These are phyloP conservation scores for Penicillium concentricum DNA, from an alignment of 2,329 filamentous ascomycete genomes.

Conservation along the genomic window DNA sequence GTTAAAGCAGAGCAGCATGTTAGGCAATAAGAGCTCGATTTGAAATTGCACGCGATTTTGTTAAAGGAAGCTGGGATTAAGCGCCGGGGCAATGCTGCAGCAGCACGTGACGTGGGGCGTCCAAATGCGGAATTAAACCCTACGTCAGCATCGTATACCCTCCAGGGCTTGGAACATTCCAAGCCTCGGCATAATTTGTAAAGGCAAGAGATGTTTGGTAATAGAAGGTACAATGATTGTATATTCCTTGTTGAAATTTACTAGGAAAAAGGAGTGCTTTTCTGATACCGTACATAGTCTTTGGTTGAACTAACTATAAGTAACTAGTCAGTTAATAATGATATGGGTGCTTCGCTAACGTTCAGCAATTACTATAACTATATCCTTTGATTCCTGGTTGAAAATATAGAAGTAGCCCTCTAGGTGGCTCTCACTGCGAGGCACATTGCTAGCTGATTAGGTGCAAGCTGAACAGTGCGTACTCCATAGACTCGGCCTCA, in stretches of 20 bases:
- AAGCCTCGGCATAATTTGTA: not conserved
- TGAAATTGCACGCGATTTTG: slow-evolving; percentile 12
- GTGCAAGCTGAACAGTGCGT: too few species aligned
- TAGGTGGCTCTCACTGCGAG: too few species aligned
- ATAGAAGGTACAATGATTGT: not conserved
- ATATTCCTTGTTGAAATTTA: not conserved
- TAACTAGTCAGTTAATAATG: too few species aligned
- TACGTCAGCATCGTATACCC: slow-evolving; percentile 11
- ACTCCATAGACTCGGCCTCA: too few species aligned
- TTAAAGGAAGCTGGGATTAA: slow-evolving; percentile 11
- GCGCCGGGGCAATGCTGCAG: slow-evolving; percentile 12
- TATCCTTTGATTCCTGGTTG: too few species aligned
- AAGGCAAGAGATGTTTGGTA: not conserved
- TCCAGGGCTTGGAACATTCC: not conserved
- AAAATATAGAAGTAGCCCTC: too few species aligned
- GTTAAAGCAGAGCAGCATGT: not conserved
- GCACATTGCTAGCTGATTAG: too few species aligned
- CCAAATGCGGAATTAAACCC: slow-evolving; percentile 17
- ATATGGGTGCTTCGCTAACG: too few species aligned
- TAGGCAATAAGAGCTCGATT: slow-evolving; percentile 11
- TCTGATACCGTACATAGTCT: too few species aligned
- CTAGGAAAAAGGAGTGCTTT: not conserved
- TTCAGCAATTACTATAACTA: too few species aligned
- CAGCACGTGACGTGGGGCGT: slow-evolving; percentile 23
- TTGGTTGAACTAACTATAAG: too few species aligned